Evolutionary conservation across 176 grass and related monocot genomes (phyloP).

Genomic region (Alloteropsis semialata): DNA sequence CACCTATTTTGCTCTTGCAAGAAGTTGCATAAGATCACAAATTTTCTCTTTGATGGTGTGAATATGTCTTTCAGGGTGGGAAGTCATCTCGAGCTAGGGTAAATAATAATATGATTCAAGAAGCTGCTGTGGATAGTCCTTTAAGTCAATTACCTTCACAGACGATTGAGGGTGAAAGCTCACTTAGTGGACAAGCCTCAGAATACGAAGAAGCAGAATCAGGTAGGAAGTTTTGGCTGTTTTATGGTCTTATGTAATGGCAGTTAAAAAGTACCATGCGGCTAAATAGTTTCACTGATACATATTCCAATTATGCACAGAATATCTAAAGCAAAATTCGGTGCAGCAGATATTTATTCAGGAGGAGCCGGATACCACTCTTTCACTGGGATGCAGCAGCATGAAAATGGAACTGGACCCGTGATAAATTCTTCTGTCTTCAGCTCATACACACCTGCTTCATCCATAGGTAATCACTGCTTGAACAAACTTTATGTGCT

Average conservation of each 20-base stretch:
- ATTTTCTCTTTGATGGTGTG: neutral
- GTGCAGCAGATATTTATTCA: slow-evolving; percentile 71
- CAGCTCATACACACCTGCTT: slow-evolving; percentile 24
- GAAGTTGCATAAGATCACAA: neutral
- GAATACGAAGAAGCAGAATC: slow-evolving; percentile 94
- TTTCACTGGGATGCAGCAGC: slow-evolving; percentile 78
- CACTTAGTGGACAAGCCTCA: slow-evolving; percentile 73
- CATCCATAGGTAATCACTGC: slow-evolving; percentile 44
- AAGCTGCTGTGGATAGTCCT: slow-evolving; percentile 56
- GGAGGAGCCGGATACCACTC: slow-evolving; percentile 80
- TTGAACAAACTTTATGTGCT: neutral
- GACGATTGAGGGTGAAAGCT: slow-evolving; percentile 74
- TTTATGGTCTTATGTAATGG: slow-evolving; percentile 32
- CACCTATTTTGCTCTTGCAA: neutral
- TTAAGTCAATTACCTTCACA: slow-evolving; percentile 63
- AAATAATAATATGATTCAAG: slow-evolving; percentile 46
- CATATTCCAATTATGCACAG: slow-evolving; percentile 93
- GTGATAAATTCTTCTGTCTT: slow-evolving; percentile 39
- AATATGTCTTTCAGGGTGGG: slow-evolving; percentile 51
- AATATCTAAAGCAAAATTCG: slow-evolving; percentile 95
- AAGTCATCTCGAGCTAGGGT: slow-evolving; percentile 60
- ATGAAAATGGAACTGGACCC: slow-evolving; percentile 67
- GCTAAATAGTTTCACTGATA: slow-evolving; percentile 84
- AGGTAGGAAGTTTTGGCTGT: slow-evolving; percentile 42
- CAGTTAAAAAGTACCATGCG: slow-evolving; percentile 34